Percentiles rank a stretch among this genome's conserved stretches.
Conservation (phyloP, 441 rosid species). For the Populus hybrid region DNA sequence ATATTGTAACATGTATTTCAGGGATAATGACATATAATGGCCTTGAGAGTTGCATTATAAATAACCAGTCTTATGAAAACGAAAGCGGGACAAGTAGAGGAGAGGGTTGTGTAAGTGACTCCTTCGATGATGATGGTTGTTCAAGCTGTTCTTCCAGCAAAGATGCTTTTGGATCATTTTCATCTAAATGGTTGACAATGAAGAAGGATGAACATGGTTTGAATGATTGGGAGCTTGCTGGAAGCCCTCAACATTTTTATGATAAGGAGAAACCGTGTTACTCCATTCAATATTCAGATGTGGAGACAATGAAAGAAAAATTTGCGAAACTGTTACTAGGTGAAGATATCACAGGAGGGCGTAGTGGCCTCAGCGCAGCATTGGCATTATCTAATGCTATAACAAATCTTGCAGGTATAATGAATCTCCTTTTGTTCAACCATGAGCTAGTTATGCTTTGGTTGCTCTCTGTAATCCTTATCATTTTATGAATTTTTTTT, state of each 20-base stretch:
- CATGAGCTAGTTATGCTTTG: not conserved
- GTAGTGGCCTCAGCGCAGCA: slow-evolving; percentile 67
- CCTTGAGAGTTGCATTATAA: slow-evolving; percentile 76
- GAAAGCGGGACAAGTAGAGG: slow-evolving; percentile 85
- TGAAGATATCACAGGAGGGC: slow-evolving; percentile 84
- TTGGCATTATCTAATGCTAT: slow-evolving; percentile 89
- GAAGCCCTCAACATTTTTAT: slow-evolving; percentile 53
- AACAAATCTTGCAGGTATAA: slow-evolving; percentile 77
- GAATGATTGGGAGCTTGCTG: slow-evolving; percentile 56
- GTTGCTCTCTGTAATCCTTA: not conserved
- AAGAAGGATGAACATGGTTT: slow-evolving; percentile 53
- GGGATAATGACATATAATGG: slow-evolving; percentile 84
- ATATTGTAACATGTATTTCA: slow-evolving; percentile 17
- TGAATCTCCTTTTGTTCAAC: slow-evolving; percentile 4
- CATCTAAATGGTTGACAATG: slow-evolving; percentile 68
- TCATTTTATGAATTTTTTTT: not conserved
- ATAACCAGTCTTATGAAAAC: slow-evolving; percentile 75
- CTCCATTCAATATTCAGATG: slow-evolving; percentile 47
- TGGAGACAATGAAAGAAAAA: slow-evolving; percentile 82
- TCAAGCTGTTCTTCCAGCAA: slow-evolving; percentile 94
- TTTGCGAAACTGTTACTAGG: slow-evolving; percentile 81
- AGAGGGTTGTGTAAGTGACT: slow-evolving; percentile 74
- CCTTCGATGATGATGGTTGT: slow-evolving; percentile 78
- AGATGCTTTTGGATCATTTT: slow-evolving; percentile 79
- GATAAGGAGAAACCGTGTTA: slow-evolving; percentile 56